These are phyloP conservation scores for Cladosporium sphaerospermum DNA, from an alignment of 2,329 filamentous ascomycete species.

Conservation along the genomic window DNA sequence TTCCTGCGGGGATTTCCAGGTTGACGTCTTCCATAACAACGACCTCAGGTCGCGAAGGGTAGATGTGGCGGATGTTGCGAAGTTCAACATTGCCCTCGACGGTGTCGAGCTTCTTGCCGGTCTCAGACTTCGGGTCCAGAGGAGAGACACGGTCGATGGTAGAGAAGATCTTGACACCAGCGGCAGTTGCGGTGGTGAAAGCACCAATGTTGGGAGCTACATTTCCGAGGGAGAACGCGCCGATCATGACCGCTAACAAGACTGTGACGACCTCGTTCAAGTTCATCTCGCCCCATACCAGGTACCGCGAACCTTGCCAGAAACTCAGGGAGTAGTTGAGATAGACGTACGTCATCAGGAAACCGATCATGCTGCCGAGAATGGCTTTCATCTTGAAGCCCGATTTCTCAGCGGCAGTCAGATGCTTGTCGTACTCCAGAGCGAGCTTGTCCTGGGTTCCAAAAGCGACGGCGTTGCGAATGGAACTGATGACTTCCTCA, in stretches of 20 bases:
- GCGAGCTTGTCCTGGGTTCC: constrained; percentile 91
- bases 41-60: constrained; percentile 87
- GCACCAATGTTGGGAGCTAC: constrained; percentile 80
- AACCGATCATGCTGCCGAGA: constrained; percentile 71
- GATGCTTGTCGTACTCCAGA: constrained; percentile 71
- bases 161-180: constrained; percentile 84
- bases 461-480: constrained; percentile 87
- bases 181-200: constrained; percentile 75
- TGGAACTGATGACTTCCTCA: constrained; percentile 89
- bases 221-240: constrained; percentile 84
- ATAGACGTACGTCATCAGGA: constrained; percentile 78
- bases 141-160: constrained; percentile 87
- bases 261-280: constrained; percentile 75
- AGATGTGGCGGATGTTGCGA: constrained; percentile 81
- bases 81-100: constrained; percentile 76
- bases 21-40: constrained; percentile 79
- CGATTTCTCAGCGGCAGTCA: constrained; percentile 65
- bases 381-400: constrained; percentile 70
- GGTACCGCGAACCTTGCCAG: constrained; percentile 75
- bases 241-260: constrained; percentile 85
- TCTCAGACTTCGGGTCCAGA: constrained; percentile 65
- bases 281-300: constrained; percentile 59
- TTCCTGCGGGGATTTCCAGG: constrained; percentile 75
- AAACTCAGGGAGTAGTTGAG: constrained; percentile 83
- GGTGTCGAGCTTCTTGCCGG: constrained; percentile 65